Percentiles rank a stretch among this genome's conserved stretches.
Evolutionary conservation across 352 stramenopile species (phyloP).

Genomic region (Aphanomyces invadans): DNA sequence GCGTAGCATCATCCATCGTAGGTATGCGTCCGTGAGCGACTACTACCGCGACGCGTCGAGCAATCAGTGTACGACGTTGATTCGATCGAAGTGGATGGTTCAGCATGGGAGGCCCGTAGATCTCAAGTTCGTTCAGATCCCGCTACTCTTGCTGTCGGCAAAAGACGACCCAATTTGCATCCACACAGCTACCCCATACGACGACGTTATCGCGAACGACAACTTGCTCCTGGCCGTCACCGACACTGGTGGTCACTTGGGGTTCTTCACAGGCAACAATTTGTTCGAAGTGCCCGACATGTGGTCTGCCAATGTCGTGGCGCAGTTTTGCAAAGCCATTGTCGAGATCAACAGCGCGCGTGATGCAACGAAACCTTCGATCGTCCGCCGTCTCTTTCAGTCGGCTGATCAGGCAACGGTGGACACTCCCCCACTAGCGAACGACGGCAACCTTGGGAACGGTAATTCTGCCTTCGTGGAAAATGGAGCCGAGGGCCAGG

Average conservation of each 20-base stretch:
- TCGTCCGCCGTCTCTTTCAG: neutral
- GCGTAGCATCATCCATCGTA: no score
- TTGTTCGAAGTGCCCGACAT: neutral
- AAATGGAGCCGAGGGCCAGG: neutral
- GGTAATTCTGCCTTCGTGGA: neutral
- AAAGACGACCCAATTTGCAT: slow-evolving; percentile 52
- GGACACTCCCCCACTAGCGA: neutral
- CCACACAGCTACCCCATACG: slow-evolving; percentile 26
- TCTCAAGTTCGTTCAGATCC: slow-evolving; percentile 34
- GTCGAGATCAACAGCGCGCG: neutral
- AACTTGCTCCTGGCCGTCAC: slow-evolving; percentile 63
- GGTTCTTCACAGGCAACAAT: slow-evolving; percentile 46
- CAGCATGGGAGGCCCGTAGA: slow-evolving; percentile 10
- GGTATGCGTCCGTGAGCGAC: slow-evolving; percentile 38
- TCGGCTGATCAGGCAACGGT: neutral
- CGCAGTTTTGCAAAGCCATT: slow-evolving; percentile 24
- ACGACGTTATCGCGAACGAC: slow-evolving; percentile 37
- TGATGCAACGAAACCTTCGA: neutral
- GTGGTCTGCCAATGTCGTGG: slow-evolving; percentile 17
- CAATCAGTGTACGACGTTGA: slow-evolving; percentile 26
- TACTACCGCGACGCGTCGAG: slow-evolving; percentile 43
- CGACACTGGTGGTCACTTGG: slow-evolving; percentile 54
- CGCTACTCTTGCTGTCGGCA: slow-evolving; percentile 43
- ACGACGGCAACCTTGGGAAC: neutral
- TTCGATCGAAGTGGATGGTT: no score